Base-by-base conservation (phyloP, 1,284 basidiomycete genomes). In the Melampsora larici-populina region DNA sequence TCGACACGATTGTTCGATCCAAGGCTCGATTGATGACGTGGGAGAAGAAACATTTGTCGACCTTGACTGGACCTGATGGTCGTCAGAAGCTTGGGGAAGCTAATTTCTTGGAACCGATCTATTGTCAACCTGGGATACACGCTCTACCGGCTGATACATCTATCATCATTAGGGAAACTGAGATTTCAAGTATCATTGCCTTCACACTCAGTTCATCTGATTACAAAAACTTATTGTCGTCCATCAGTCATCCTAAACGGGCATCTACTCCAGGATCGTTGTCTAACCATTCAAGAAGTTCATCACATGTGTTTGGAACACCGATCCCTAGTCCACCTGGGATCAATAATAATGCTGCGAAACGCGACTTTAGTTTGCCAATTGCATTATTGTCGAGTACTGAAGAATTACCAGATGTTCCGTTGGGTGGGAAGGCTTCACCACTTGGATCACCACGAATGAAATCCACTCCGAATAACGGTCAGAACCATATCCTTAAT, bases 161-260 rank as follows among this genome's bases (percentile, higher is more conserved):
- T 0, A 62, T 80, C 24, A 70, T 80, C 48, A 74, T 79, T 7
- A 48, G 79, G 7, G 72, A 80, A n/a, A 31, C 36, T 17, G 80
- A 80, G 49, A 48, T 78, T 15, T 71, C 66, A 9, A 78, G 75
- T 9, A 26, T 79, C 31, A 79, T 80, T 49, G 80, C 80, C 3
- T 70, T 80, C 51, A 69, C 80, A 9, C 78, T 80, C 46, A 78
- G 75, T 43, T 64, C 78, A 18, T 62, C 48, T 0, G 31, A 70
- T 0, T 80, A 80, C 51, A 64, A 75, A 33, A 78, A 72, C 29
- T 51, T 76, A n/a, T 68, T 78, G 17, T 29, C 29, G 1, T 6
- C 21, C 3, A 64, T 24, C 21, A 36, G 29, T 7, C 11, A 64
- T 64, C n/a, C n/a, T 36, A 31, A 29, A 21, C 21, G 18, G 1